Percentiles rank a stretch among this genome's conserved stretches.
These are phyloP conservation scores for Phlebiopsis flavidoalba DNA, from an alignment of 768 basidiomycete genomes.

Conservation along the genomic window DNA sequence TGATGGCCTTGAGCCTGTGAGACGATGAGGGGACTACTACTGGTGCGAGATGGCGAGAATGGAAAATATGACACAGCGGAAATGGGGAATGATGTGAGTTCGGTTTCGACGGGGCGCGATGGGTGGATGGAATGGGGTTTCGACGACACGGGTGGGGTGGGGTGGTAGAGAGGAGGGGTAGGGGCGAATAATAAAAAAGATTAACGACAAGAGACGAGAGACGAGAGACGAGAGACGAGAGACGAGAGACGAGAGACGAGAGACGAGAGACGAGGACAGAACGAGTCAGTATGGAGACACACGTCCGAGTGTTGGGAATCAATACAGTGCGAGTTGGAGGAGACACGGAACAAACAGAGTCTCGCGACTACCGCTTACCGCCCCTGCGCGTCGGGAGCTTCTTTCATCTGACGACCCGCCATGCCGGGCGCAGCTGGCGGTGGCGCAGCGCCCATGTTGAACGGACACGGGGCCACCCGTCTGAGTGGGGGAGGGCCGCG, in stretches of 20 bases:
- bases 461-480: slow-evolving; percentile 19
- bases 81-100: not conserved
- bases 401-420: slow-evolving; percentile 21
- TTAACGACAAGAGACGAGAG: not conserved
- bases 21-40: slow-evolving; percentile 14
- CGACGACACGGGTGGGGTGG: too few species aligned
- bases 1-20: slow-evolving; percentile 17
- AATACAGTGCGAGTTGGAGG: not conserved
- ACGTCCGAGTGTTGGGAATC: not conserved
- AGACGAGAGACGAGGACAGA: not conserved
- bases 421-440: slow-evolving; percentile 10
- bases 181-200: not conserved
- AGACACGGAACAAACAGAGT: slow-evolving; percentile 1
- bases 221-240: too few species aligned
- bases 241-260: not conserved
- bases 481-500: slow-evolving; percentile 9
- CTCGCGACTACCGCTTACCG: slow-evolving; percentile 18
- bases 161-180: not conserved
- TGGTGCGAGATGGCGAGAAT: slow-evolving; percentile 1
- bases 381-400: slow-evolving; percentile 28
- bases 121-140: too few species aligned
- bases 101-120: too few species aligned
- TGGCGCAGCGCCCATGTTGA: slow-evolving; percentile 27
- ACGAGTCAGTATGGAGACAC: slow-evolving; percentile 4
- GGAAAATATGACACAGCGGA: not conserved